Evolutionary conservation across 495 filamentous ascomycete species (phyloP), one percentile per base, ranked within the genome.

Genomic region (Lepidopterella palustris): DNA sequence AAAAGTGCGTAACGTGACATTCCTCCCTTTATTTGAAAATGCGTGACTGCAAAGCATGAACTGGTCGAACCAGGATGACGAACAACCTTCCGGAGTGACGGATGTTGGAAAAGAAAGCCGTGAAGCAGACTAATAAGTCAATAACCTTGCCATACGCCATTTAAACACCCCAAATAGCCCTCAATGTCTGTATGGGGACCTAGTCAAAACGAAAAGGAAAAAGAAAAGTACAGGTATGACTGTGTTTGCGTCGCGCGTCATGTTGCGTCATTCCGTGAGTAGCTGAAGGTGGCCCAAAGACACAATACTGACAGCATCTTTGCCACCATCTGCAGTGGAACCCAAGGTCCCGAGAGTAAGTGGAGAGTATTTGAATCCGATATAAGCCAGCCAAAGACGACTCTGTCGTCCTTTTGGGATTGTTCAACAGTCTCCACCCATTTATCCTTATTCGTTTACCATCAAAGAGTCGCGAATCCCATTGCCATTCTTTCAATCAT

Each of bases 401-500:
- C 18, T 42, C 31, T 35, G 5, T 35, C 31, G 6, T 35, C 3
- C 35, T 42, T 42, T 18, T 15, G 18, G 18, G 35, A 3, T 18
- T 15, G 3, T 10, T 18, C 18, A 42, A 18, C 35, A 3, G 13
- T 18, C 35, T 42, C 2, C 10, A 42, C 35, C 2, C 13, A 42
- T 42, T 18, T 42, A 18, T 11, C 35, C 35, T 42, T 35, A 35
- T 6, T 6, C 13, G 13, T 3, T 42, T 42, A n/a, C n/a, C n/a
- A n/a, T n/a, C n/a, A n/a, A n/a, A n/a, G n/a, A n/a, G n/a, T n/a
- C n/a, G n/a, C n/a, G n/a, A n/a, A n/a, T n/a, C n/a, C n/a, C n/a
- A n/a, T n/a, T n/a, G n/a, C n/a, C n/a, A n/a, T 13, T 13, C 9
- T 42, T 18, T 65, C 58, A 66, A 32, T 62, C 63, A 24, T 62